Conservation (phyloP, 345 rosid genomes). For the Hibiscus syriacus region DNA sequence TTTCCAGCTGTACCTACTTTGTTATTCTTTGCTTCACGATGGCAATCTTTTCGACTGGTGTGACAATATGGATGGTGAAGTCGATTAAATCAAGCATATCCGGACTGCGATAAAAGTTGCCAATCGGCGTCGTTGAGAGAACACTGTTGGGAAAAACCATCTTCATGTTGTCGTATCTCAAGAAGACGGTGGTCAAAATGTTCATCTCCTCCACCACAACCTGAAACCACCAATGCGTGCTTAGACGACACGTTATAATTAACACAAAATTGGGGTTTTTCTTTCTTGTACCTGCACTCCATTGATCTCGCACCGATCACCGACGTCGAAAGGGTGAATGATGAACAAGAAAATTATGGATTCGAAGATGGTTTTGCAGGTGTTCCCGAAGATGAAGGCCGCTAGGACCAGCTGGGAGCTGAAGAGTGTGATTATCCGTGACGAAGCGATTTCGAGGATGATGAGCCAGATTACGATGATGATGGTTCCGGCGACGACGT, state of each 20-base stretch:
- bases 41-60: slow-evolving; percentile 58
- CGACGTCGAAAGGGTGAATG: slow-evolving; percentile 92
- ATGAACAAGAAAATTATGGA: slow-evolving; percentile 82
- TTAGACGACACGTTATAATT: neutral
- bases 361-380: slow-evolving; percentile 80
- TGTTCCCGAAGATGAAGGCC: slow-evolving; percentile 83
- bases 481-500: slow-evolving; percentile 35
- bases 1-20: slow-evolving; percentile 26
- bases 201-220: slow-evolving; percentile 93
- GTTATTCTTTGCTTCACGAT: slow-evolving; percentile 51
- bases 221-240: neutral
- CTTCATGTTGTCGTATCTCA: slow-evolving; percentile 74
- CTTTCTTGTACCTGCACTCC: slow-evolving; percentile 60
- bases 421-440: slow-evolving; percentile 48
- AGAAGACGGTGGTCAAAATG: slow-evolving; percentile 70
- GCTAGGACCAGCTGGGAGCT: slow-evolving; percentile 77
- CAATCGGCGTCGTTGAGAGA: slow-evolving; percentile 57
- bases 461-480: slow-evolving; percentile 60
- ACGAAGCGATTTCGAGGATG: slow-evolving; percentile 65
- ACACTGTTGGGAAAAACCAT: slow-evolving; percentile 54
- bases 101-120: slow-evolving; percentile 80
- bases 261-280: neutral
- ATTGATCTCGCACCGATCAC: slow-evolving; percentile 86
- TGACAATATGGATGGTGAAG: slow-evolving; percentile 62
- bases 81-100: slow-evolving; percentile 80